Evolutionary conservation across 1,284 basidiomycete species (phyloP), one percentile per base, ranked within the genome.

Genomic region (Cystobasidium sp.): DNA sequence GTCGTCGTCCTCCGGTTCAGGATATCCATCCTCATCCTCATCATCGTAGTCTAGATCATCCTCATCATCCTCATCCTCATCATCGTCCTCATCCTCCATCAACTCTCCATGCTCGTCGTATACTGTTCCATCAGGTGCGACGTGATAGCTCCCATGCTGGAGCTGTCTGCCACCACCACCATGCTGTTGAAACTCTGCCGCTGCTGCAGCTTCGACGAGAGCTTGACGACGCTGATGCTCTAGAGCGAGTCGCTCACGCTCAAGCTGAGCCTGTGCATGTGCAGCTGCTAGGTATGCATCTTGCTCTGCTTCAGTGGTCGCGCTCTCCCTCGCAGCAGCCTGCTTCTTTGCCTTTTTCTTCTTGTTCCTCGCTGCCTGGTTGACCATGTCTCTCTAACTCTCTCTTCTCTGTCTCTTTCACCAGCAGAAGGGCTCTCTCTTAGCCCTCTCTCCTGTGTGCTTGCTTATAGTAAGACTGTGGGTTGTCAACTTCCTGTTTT

Each of bases 271-370:
- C 46, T 59, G 52, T 18, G 52, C 66, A 47, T 68, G 66, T 3
- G 66, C 66, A 24, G 66, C 66, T 58, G 66, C 66, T 10, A 68
- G 66, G 39, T 56, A 56, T 12, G 66, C 55, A 47, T 68, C 66
- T 24, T 68, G 64, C 51, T 66, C 64, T n/a, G 64, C 66, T 44
- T 47, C 68, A 18, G 41, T 52, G 24, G 31, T 24, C 14, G 20
- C 41, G 62, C 44, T 41, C 70, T 46, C 37, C 62, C 41, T 46
- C n/a, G 70, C 70, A 14, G 70, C 70, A 47, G 70, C 70, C 31
- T 66, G 70, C 62, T 73, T 73, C 70, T 73, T 73, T 73, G 70
- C 70, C 55, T 73, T 73, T 53, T 73, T 73, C 70, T 65, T 73
- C 62, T 56, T 65, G 39, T 56, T 55, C 62, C 62, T 55, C 70